Evolutionary conservation across 805 yeast genomes (phyloP).

Genomic region (Wickerhamiella bombiphila): DNA sequence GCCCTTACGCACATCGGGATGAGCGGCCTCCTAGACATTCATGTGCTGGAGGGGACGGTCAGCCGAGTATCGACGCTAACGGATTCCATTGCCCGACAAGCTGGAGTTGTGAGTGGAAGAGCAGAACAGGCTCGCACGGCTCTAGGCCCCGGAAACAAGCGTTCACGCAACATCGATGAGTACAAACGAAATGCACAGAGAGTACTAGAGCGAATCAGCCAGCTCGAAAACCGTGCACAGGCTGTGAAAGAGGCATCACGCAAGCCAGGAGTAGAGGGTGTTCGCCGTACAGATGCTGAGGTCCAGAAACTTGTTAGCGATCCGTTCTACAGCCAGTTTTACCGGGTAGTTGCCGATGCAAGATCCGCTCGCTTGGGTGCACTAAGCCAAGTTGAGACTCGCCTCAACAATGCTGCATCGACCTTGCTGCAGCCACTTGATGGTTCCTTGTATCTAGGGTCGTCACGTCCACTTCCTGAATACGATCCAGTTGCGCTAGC

Average conservation of each 20-base stretch:
- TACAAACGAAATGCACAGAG: conserved; percentile 14
- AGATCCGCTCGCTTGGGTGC: conserved; percentile 41
- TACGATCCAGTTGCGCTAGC: not conserved
- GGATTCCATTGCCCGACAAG: conserved; percentile 37
- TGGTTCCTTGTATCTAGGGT: not conserved
- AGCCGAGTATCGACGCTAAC: conserved; percentile 43
- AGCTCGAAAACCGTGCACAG: conserved; percentile 27
- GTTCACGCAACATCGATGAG: conserved; percentile 35
- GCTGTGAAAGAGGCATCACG: not conserved
- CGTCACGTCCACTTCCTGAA: conserved; percentile 17
- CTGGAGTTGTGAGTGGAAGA: conserved; percentile 37
- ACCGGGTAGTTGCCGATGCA: conserved; percentile 51
- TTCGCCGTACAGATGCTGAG: not conserved
- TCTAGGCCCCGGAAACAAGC: conserved; percentile 56
- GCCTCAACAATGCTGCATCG: conserved; percentile 26
- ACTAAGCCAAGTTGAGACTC: conserved; percentile 38
- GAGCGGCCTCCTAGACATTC: conserved; percentile 35
- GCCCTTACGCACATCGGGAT: too few species aligned
- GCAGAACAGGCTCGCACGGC: conserved; percentile 44
- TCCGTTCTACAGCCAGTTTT: conserved; percentile 26
- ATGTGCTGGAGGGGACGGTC: conserved; percentile 64
- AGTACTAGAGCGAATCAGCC: conserved; percentile 19
- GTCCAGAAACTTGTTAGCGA: not conserved
- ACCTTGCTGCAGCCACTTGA: conserved; percentile 1
- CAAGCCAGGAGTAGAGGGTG: not conserved